phyloP scores from a whole-genome alignment of 2,329 filamentous ascomycete genomes.

The Biscogniauxia mediterranea region DNA sequence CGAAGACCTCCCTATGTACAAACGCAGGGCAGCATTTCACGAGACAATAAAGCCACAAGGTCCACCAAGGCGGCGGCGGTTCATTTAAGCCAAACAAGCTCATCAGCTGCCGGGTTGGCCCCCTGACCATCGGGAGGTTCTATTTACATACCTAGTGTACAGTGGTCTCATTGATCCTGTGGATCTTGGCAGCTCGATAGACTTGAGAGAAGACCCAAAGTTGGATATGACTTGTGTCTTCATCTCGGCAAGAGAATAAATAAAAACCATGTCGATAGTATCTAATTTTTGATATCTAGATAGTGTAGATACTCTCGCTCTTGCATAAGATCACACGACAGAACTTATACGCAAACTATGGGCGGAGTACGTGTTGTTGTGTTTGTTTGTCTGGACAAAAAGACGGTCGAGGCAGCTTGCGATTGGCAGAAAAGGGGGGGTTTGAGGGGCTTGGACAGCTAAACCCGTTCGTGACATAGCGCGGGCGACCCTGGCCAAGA shows the following conservation, averaged over 20 bases:
- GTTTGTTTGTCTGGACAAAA: neutral
- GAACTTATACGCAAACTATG: no score
- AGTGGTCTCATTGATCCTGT: neutral
- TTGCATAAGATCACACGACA: neutral
- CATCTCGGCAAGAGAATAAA: conserved; percentile 8
- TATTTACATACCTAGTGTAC: neutral
- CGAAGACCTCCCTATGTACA: neutral
- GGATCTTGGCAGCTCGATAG: neutral
- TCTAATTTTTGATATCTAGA: no score
- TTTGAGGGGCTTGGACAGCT: neutral
- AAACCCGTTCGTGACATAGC: neutral
- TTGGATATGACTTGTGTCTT: conserved; percentile 2
- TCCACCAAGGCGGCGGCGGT: neutral
- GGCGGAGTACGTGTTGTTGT: neutral
- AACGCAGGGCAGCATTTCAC: neutral
- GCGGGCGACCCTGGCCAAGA: neutral
- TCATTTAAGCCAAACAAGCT: neutral
- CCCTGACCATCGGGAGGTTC: neutral
- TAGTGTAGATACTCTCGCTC: no score
- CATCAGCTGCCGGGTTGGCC: neutral
- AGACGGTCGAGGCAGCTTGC: neutral
- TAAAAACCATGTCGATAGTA: neutral
- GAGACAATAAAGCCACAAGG: neutral
- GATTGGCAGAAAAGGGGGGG: neutral
- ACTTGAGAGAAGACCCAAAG: conserved; percentile 2